Conservation (phyloP, 331 rosid genomes). For the Quercus lobata region DNA sequence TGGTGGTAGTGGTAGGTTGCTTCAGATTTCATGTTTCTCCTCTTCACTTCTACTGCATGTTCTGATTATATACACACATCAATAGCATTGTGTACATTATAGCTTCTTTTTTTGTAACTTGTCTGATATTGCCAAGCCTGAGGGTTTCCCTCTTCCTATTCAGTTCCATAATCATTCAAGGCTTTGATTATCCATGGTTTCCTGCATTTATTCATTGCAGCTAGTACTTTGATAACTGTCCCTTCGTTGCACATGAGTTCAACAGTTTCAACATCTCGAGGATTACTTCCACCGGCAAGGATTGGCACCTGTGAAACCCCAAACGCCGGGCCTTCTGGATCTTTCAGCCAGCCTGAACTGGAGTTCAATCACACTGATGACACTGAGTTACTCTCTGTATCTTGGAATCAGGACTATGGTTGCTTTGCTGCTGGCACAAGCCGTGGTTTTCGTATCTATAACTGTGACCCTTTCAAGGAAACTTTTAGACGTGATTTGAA, state of each 20-base stretch:
- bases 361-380: constrained; percentile 40
- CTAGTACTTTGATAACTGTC: constrained; percentile 19
- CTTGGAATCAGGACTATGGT: constrained; percentile 89
- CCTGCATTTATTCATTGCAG: constrained; percentile 23
- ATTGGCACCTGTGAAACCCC: constrained; percentile 36
- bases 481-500: constrained; percentile 82
- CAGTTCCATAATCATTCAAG: not conserved
- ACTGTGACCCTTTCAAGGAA: constrained; percentile 84
- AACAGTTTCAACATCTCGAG: constrained; percentile 46
- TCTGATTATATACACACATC: not conserved
- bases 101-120: not conserved
- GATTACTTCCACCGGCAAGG: constrained; percentile 51
- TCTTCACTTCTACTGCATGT: not conserved
- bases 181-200: not conserved
- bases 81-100: not conserved
- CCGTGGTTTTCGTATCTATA: constrained; percentile 79
- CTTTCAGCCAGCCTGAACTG: constrained; percentile 34
- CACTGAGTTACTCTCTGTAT: constrained; percentile 53
- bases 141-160: not conserved
- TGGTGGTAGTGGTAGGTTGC: not conserved
- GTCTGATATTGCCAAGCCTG: too few species aligned
- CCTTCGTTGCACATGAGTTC: constrained; percentile 42
- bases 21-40: not conserved
- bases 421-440: constrained; percentile 91
- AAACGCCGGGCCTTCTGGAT: constrained; percentile 48